Evolutionary conservation across 768 basidiomycete species (phyloP).

Genomic region (Boletus eberwhitei): DNA sequence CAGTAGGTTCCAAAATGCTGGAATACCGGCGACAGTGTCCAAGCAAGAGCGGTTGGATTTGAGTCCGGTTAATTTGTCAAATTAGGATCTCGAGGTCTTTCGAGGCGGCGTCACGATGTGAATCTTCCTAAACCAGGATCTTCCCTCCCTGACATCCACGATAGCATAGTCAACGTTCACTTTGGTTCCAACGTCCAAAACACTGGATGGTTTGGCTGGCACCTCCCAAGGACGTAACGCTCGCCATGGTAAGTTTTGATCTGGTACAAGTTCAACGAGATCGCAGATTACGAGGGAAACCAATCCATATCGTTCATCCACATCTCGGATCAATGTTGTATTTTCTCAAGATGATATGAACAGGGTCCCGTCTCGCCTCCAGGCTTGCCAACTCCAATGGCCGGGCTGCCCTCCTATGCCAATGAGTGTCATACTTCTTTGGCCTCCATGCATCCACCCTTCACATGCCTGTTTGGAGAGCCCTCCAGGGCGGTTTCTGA

Average conservation of each 20-base stretch:
- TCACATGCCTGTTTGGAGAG: constrained; percentile 19
- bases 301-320: constrained; percentile 3
- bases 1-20: too few species aligned
- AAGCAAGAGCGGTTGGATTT: not conserved
- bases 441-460: constrained; percentile 12
- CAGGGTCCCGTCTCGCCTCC: constrained; percentile 11
- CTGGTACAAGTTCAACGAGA: not conserved
- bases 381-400: constrained; percentile 10
- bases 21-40: not conserved
- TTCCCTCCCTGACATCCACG: not conserved
- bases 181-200: constrained; percentile 3
- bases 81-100: not conserved
- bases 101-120: not conserved
- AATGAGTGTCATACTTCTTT: constrained; percentile 9
- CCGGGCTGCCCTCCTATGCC: constrained; percentile 13
- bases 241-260: constrained; percentile 6
- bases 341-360: constrained; percentile 5
- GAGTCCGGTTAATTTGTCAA: not conserved
- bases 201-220: constrained; percentile 26
- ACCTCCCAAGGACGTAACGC: constrained; percentile 6
- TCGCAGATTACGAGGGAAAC: constrained; percentile 4
- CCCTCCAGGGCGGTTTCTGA: constrained; percentile 15
- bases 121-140: not conserved
- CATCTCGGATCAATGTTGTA: not conserved
- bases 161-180: not conserved